Conservation (phyloP, 306 rosid genomes). For the Castanopsis chinensis region DNA sequence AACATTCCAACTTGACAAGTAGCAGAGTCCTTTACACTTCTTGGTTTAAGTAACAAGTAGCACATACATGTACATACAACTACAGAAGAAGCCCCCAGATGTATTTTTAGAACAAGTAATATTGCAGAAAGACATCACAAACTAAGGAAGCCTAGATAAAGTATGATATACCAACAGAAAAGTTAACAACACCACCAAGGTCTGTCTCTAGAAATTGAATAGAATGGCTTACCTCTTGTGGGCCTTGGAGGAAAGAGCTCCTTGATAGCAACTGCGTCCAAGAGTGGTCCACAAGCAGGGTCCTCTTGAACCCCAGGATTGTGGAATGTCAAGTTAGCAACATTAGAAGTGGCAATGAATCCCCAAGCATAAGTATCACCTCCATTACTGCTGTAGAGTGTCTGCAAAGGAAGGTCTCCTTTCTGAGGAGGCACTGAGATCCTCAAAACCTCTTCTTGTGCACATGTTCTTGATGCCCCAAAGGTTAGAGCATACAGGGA, state of each 20-base stretch:
- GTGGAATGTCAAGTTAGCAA: constrained; percentile 65
- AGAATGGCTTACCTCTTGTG: constrained; percentile 57
- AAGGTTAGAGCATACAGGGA: constrained; percentile 69
- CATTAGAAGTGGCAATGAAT: constrained; percentile 44
- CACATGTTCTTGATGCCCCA: constrained; percentile 96
- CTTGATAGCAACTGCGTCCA: constrained; percentile 91
- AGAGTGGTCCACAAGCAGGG: constrained; percentile 88
- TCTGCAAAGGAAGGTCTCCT: constrained; percentile 89
- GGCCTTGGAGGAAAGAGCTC: constrained; percentile 65
- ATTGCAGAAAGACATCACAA: neutral
- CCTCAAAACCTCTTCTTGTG: constrained; percentile 87
- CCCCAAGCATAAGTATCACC: constrained; percentile 90
- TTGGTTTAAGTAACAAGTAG: neutral
- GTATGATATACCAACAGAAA: neutral
- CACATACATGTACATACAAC: neutral
- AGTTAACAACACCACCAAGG: neutral
- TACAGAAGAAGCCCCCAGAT: neutral
- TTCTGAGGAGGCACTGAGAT: constrained; percentile 66
- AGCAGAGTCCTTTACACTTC: neutral
- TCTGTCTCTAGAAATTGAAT: neutral
- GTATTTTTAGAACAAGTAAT: neutral
- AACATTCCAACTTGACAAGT: neutral
- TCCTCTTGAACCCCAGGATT: constrained; percentile 95
- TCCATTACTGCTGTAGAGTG: constrained; percentile 72
- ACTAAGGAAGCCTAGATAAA: too few species aligned